phyloP scores from a whole-genome alignment of 2,329 filamentous ascomycete species.

The Alternaria triticina region DNA sequence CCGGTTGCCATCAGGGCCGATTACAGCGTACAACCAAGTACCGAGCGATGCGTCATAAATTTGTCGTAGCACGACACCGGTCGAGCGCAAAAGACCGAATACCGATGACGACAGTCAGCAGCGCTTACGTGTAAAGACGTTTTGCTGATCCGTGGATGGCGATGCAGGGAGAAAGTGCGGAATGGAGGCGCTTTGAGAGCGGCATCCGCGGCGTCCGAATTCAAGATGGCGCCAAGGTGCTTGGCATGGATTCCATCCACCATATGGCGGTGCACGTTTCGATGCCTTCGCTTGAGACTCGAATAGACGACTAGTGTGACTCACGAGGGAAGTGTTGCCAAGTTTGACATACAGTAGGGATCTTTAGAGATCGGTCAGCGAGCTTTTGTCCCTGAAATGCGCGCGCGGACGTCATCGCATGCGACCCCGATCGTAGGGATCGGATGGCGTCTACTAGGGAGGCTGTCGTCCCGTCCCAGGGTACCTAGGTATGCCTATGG shows the following conservation, averaged over 20 bases:
- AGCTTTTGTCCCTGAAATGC: background rate
- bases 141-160: background rate
- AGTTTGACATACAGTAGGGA: background rate
- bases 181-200: background rate
- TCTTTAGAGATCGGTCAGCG: background rate
- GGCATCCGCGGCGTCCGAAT: background rate
- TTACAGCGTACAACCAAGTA: background rate
- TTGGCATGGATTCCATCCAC: background rate
- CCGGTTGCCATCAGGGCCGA: background rate
- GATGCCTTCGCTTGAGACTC: background rate
- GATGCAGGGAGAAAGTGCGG: background rate
- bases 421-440: background rate
- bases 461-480: background rate
- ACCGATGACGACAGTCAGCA: background rate
- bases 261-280: background rate
- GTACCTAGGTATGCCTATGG: background rate
- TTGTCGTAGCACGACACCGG: background rate
- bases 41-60: background rate
- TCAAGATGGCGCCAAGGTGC: background rate
- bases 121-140: background rate
- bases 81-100: background rate
- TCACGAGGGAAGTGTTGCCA: background rate
- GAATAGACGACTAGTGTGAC: background rate
- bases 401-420: background rate
- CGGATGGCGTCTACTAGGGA: background rate